A percentile compares a stretch with the other conserved stretches of the same genome.
Conservation (phyloP, 768 basidiomycete species). For the Collybia nuda region DNA sequence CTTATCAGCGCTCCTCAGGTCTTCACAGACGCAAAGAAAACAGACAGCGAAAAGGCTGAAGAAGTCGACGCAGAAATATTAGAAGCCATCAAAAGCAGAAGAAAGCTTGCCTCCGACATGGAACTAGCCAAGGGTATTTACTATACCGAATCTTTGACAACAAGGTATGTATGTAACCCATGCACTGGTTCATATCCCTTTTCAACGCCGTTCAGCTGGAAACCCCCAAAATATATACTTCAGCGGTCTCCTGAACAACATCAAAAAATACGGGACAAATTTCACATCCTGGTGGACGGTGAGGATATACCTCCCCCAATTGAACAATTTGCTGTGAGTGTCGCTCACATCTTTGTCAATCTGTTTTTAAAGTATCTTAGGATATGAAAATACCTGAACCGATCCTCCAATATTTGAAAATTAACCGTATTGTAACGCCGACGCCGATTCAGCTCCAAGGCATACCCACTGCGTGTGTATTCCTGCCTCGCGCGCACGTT, state of each 20-base stretch:
- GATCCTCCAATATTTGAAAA: slow-evolving; percentile 79
- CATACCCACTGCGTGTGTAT: slow-evolving; percentile 87
- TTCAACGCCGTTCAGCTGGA: slow-evolving; percentile 71
- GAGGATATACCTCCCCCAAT: slow-evolving; percentile 94
- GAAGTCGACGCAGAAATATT: slow-evolving; percentile 91
- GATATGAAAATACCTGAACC: slow-evolving; percentile 98
- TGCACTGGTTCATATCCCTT: too few species aligned
- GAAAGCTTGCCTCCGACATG: slow-evolving; percentile 89
- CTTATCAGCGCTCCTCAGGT: not conserved
- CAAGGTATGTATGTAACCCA: slow-evolving; percentile 75
- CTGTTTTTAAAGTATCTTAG: slow-evolving; percentile 30
- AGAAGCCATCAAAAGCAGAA: slow-evolving; percentile 85
- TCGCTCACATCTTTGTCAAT: slow-evolving; percentile 10
- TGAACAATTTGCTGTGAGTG: slow-evolving; percentile 72
- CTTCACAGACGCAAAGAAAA: slow-evolving; percentile 77
- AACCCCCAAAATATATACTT: slow-evolving; percentile 80
- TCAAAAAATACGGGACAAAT: slow-evolving; percentile 78
- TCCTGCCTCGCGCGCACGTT: slow-evolving; percentile 5
- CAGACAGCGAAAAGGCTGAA: slow-evolving; percentile 78
- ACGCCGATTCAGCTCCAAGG: slow-evolving; percentile 98
- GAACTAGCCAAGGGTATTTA: slow-evolving; percentile 92
- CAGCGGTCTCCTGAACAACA: slow-evolving; percentile 69
- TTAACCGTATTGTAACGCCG: slow-evolving; percentile 81
- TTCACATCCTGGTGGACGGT: slow-evolving; percentile 94
- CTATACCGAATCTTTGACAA: slow-evolving; percentile 83